Conservation (phyloP, 2,329 filamentous ascomycete genomes). For the Colletotrichum higginsianum region DNA sequence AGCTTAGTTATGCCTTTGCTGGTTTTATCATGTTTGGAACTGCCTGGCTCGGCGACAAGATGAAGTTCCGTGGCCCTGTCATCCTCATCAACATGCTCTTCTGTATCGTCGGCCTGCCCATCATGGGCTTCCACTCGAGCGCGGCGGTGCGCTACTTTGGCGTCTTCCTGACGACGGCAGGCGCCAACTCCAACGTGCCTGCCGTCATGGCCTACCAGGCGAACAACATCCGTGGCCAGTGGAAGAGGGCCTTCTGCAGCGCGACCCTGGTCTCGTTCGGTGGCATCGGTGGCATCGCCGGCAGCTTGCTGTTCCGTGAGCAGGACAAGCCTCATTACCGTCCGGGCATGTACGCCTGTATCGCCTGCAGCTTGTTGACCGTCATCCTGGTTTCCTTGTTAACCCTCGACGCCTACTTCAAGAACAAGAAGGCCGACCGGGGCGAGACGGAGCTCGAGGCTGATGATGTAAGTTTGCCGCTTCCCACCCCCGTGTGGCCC, state of each 20-base stretch:
- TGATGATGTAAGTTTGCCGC: slow-evolving; percentile 59
- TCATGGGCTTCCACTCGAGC: slow-evolving; percentile 77
- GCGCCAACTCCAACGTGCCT: slow-evolving; percentile 84
- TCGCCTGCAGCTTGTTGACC: slow-evolving; percentile 63
- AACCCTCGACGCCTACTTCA: slow-evolving; percentile 57
- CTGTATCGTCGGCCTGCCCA: slow-evolving; percentile 77
- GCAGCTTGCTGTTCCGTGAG: slow-evolving; percentile 78
- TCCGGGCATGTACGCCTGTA: slow-evolving; percentile 70
- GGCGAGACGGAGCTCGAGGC: slow-evolving; percentile 68
- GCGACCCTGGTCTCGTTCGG: slow-evolving; percentile 83
- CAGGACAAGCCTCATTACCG: slow-evolving; percentile 69
- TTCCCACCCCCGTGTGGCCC: not conserved
- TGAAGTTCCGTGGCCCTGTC: slow-evolving; percentile 75
- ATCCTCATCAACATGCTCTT: slow-evolving; percentile 77
- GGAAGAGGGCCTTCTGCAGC: slow-evolving; percentile 87
- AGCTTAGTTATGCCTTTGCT: slow-evolving; percentile 65
- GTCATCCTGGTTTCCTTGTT: slow-evolving; percentile 61
- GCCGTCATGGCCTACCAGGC: slow-evolving; percentile 84
- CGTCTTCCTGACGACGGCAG: slow-evolving; percentile 82
- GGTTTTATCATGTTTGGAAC: slow-evolving; percentile 73
- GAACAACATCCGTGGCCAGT: slow-evolving; percentile 90
- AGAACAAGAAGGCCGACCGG: slow-evolving; percentile 67
- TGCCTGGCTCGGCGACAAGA: slow-evolving; percentile 77
- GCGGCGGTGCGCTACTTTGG: slow-evolving; percentile 78
- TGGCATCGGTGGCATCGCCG: slow-evolving; percentile 84